These are phyloP conservation scores for Lyophyllum shimeji DNA, from an alignment of 768 basidiomycete genomes.

Conservation along the genomic window DNA sequence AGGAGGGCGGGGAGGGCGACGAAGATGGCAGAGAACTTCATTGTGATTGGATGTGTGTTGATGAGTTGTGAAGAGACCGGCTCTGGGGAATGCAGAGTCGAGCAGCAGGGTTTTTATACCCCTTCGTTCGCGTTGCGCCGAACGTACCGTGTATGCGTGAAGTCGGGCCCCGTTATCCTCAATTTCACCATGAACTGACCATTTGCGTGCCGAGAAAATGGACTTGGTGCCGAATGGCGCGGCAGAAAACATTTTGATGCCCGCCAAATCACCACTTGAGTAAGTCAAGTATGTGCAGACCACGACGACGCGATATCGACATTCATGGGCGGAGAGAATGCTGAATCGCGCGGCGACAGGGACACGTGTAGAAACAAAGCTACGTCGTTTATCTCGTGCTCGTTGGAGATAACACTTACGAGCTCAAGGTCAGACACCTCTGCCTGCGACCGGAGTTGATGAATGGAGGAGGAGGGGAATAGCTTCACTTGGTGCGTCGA, in stretches of 20 bases:
- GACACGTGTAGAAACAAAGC: neutral
- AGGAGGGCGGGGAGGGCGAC: too few relatives aligned
- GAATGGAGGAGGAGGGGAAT: neutral
- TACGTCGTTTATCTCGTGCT: neutral
- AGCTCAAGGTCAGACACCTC: neutral
- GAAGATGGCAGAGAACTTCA: too few relatives aligned
- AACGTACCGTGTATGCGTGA: too few relatives aligned
- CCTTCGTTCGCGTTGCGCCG: too few relatives aligned
- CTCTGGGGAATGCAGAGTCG: too few relatives aligned
- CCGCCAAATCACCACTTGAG: neutral
- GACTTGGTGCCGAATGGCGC: neutral
- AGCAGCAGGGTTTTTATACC: too few relatives aligned
- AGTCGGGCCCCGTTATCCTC: neutral
- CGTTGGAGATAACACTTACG: neutral
- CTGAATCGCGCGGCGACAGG: neutral
- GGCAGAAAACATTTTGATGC: neutral
- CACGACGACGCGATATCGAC: neutral
- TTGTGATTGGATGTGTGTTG: too few relatives aligned
- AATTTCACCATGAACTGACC: neutral
- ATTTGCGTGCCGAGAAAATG: neutral
- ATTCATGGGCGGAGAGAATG: neutral
- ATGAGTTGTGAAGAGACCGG: too few relatives aligned
- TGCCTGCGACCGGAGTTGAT: neutral
- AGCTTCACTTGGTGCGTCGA: neutral
- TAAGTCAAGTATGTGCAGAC: too few relatives aligned